These are phyloP conservation scores for Ogataea sp. DNA, from an alignment of 805 yeast genomes.

Conservation along the genomic window DNA sequence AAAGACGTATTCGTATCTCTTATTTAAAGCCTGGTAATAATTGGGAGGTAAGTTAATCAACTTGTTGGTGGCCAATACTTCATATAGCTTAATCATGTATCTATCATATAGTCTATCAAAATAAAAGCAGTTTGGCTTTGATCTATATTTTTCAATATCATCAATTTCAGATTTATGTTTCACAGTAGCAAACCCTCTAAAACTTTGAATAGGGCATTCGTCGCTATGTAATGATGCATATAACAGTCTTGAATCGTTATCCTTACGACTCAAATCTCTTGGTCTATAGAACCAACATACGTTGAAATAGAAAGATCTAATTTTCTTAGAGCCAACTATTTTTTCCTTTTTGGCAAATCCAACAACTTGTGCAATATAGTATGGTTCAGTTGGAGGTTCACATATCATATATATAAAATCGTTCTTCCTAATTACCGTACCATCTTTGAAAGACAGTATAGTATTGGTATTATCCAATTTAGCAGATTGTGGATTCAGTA, in stretches of 20 bases:
- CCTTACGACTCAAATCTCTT: conserved; percentile 63
- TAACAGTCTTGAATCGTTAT: conserved; percentile 65
- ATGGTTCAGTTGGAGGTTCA: conserved; percentile 94
- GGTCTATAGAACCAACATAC: conserved; percentile 93
- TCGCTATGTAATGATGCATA: conserved; percentile 85
- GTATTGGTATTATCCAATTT: conserved; percentile 31
- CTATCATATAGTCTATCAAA: conserved; percentile 82
- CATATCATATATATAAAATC: conserved; percentile 78
- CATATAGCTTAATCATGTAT: conserved; percentile 77
- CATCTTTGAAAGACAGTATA: conserved; percentile 29
- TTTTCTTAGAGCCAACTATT: conserved; percentile 32
- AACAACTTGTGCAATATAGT: conserved; percentile 76
- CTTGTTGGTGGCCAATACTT: conserved; percentile 56
- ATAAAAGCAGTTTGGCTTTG: conserved; percentile 65
- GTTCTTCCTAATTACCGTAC: conserved; percentile 34
- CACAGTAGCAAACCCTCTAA: conserved; percentile 70
- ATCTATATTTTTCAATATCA: conserved; percentile 46
- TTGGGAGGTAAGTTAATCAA: conserved; percentile 52
- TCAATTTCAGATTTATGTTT: conserved; percentile 59
- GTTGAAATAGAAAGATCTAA: conserved; percentile 45
- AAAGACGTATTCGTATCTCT: conserved; percentile 66
- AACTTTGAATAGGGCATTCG: conserved; percentile 65
- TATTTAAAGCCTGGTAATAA: conserved; percentile 52
- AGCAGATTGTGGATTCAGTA: conserved; percentile 34
- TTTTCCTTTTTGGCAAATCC: conserved; percentile 50